Evolutionary conservation across 2,329 filamentous ascomycete genomes (phyloP).

Genomic region (Magnaporthiopsis rhizophila): DNA sequence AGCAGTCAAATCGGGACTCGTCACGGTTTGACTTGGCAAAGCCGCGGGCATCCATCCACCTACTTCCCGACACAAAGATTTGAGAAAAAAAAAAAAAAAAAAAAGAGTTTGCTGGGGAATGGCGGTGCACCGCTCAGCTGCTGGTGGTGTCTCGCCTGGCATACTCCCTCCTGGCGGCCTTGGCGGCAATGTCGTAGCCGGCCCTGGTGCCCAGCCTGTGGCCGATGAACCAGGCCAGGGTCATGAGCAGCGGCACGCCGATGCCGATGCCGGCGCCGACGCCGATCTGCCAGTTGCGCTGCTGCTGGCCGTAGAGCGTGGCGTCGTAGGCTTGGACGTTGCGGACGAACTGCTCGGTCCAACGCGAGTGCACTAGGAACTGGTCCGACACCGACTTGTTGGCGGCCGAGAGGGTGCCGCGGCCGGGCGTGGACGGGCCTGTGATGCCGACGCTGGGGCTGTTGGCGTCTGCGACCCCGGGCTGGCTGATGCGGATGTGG

Average conservation of each 20-base stretch:
- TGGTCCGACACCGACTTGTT: constrained; percentile 3
- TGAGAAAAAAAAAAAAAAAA: neutral
- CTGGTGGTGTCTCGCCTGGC: neutral
- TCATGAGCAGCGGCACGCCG: constrained; percentile 6
- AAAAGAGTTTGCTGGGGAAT: neutral
- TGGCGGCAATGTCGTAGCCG: constrained; percentile 6
- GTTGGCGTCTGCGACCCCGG: neutral
- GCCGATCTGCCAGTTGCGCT: constrained; percentile 9
- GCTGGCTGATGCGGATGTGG: constrained; percentile 9
- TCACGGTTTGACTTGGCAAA: neutral
- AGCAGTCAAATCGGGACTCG: neutral
- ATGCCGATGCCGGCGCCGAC: constrained; percentile 8
- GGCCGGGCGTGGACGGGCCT: too few relatives aligned
- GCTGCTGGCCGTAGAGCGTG: constrained; percentile 8
- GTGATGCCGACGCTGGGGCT: neutral
- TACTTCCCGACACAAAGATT: neutral
- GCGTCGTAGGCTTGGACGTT: constrained; percentile 4
- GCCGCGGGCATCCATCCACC: too few relatives aligned
- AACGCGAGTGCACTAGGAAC: constrained; percentile 8
- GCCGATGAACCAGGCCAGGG: constrained; percentile 6
- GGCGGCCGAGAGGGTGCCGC: neutral
- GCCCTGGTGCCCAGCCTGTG: constrained; percentile 6
- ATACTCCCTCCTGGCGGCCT: constrained; percentile 3
- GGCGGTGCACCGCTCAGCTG: neutral
- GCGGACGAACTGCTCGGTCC: constrained; percentile 6